Evolutionary conservation across 225 moss, liverwort and hornwort genomes (phyloP).

Genomic region (Sphagnum contortum): DNA sequence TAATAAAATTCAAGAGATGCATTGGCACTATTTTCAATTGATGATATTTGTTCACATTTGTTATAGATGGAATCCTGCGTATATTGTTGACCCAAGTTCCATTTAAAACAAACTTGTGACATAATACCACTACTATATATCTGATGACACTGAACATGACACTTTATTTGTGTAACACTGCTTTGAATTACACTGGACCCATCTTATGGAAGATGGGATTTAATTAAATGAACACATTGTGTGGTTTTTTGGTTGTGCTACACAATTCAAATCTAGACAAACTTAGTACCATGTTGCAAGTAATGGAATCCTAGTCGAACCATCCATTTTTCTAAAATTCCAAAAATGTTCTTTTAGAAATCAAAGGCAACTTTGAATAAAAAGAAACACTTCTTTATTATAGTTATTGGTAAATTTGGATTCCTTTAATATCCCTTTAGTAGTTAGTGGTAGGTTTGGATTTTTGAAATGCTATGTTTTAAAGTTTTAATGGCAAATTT

Average conservation of each 20-base stretch:
- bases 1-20: neutral
- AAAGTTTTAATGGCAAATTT: no score
- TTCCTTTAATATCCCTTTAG: no score
- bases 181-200: neutral
- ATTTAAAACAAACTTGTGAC: no score
- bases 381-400: no score
- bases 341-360: no score
- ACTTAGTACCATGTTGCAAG: neutral
- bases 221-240: neutral
- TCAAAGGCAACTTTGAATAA: no score
- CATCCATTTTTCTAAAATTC: no score
- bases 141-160: neutral
- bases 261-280: neutral
- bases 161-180: neutral
- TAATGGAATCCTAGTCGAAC: neutral
- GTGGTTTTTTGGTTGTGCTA: neutral
- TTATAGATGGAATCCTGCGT: neutral
- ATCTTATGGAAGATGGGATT: neutral
- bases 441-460: no score
- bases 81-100: no score
- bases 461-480: no score
- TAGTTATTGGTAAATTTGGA: no score
- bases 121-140: no score
- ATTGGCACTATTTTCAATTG: neutral
- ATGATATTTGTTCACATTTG: neutral